Evolutionary conservation across 177 flowering plant genomes (phyloP).

Genomic region (Tripterygium wilfordii): DNA sequence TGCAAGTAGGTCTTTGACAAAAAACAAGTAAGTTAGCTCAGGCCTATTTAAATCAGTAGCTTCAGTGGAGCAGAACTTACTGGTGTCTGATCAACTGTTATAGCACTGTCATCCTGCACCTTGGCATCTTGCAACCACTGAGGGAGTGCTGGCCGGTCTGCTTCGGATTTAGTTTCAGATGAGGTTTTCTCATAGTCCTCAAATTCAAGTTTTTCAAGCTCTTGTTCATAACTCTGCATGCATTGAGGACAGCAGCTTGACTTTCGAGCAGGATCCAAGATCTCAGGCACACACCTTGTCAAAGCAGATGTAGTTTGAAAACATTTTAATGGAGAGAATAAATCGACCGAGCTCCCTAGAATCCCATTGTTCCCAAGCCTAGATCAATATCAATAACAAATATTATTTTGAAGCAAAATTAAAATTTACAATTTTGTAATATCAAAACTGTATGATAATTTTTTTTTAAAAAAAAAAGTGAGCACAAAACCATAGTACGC

Average conservation of each 20-base stretch:
- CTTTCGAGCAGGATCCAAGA: slow-evolving; percentile 36
- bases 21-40: too few relatives aligned
- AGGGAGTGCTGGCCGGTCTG: slow-evolving; percentile 47
- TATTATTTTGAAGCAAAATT: too few relatives aligned
- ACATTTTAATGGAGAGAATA: slow-evolving; percentile 44
- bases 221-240: slow-evolving; percentile 57
- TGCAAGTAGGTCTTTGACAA: too few relatives aligned
- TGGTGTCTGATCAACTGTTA: slow-evolving; percentile 33
- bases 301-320: slow-evolving; percentile 25
- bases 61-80: slow-evolving; percentile 33
- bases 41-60: too few relatives aligned
- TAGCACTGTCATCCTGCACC: slow-evolving; percentile 18
- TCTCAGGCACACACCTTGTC: slow-evolving; percentile 37
- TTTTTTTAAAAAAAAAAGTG: too few relatives aligned
- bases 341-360: slow-evolving; percentile 53
- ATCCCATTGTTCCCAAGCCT: slow-evolving; percentile 59
- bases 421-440: too few relatives aligned
- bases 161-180: slow-evolving; percentile 47
- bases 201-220: slow-evolving; percentile 40
- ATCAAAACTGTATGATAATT: too few relatives aligned
- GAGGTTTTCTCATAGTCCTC: slow-evolving; percentile 49
- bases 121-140: slow-evolving; percentile 83
- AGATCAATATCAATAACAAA: background rate
- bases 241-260: slow-evolving; percentile 62
- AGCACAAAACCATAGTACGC: too few relatives aligned